A percentile compares a stretch with the other conserved stretches of the same genome.
These are phyloP conservation scores for Gossypium trilobum DNA, from an alignment of 441 rosid genomes.

Conservation along the genomic window DNA sequence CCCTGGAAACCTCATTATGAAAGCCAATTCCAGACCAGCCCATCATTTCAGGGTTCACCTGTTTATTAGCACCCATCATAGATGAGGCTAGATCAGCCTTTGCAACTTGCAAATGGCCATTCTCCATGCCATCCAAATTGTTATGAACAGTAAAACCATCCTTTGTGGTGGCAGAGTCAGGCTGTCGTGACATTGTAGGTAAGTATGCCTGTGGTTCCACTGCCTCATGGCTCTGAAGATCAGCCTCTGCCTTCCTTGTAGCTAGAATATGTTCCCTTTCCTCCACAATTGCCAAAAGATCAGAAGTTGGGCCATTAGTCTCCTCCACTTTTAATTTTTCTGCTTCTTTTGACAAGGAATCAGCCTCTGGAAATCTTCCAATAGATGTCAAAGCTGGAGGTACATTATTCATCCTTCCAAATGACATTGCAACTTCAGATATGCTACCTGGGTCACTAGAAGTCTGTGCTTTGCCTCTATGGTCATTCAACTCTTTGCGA, in stretches of 20 bases:
- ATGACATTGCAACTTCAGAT: constrained; percentile 39
- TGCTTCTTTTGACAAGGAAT: constrained; percentile 35
- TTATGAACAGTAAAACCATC: constrained; percentile 27
- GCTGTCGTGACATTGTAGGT: constrained; percentile 27
- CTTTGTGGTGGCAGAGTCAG: constrained; percentile 27
- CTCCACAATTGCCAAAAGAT: constrained; percentile 31
- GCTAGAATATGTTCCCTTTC: constrained; percentile 42
- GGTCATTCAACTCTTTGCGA: constrained; percentile 48
- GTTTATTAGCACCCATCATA: constrained; percentile 30
- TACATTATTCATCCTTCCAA: constrained; percentile 42
- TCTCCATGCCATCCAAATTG: constrained; percentile 29
- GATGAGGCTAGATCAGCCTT: constrained; percentile 37
- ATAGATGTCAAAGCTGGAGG: constrained; percentile 33
- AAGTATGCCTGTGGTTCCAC: constrained; percentile 31
- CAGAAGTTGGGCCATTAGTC: constrained; percentile 30
- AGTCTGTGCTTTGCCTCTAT: constrained; percentile 43
- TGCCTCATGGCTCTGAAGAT: constrained; percentile 40
- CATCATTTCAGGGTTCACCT: constrained; percentile 35
- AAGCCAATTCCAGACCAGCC: constrained; percentile 40
- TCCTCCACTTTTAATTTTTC: constrained; percentile 45
- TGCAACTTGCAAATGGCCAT: constrained; percentile 33
- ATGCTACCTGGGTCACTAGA: constrained; percentile 38
- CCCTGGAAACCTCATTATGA: constrained; percentile 34
- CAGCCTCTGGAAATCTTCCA: constrained; percentile 47
- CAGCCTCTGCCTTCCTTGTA: constrained; percentile 38